These are phyloP conservation scores for Oryza punctata DNA, from an alignment of 176 grass and related monocot genomes.

Conservation along the genomic window DNA sequence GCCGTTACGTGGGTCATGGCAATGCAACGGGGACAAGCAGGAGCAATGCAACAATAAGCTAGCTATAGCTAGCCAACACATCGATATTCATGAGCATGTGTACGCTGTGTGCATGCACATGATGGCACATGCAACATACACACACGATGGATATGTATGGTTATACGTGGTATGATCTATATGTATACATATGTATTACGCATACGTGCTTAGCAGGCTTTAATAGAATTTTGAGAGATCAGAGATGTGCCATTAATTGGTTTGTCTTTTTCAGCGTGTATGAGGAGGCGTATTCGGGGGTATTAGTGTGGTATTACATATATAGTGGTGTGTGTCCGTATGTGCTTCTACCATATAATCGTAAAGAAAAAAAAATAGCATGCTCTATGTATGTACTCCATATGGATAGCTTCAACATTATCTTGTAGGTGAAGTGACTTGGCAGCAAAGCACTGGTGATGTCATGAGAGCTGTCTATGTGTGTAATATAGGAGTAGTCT, in stretches of 20 bases:
- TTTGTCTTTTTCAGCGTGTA: too few species aligned
- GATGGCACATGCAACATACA: constrained; percentile 8
- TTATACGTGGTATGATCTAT: not conserved
- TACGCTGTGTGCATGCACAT: not conserved
- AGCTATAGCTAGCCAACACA: not conserved
- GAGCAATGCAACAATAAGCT: constrained; percentile 30
- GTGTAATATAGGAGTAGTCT: not conserved
- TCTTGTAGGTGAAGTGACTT: constrained; percentile 56
- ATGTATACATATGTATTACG: not conserved
- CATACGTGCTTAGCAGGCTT: too few species aligned
- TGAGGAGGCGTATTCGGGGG: too few species aligned
- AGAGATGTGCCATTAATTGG: too few species aligned
- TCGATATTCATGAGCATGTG: not conserved
- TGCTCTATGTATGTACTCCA: not conserved
- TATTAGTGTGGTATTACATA: too few species aligned
- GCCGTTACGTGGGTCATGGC: constrained; percentile 40
- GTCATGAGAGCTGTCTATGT: constrained; percentile 34
- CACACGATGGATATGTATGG: too few species aligned
- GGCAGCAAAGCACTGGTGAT: constrained; percentile 48
- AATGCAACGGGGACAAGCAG: constrained; percentile 40
- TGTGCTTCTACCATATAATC: too few species aligned
- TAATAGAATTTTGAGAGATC: too few species aligned
- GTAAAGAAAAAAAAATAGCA: too few species aligned
- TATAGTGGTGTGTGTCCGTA: too few species aligned
- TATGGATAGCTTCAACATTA: constrained; percentile 30